A percentile compares a stretch with the other conserved stretches of the same genome.
These are phyloP conservation scores for Diaporthe australafricana DNA, from an alignment of 2,329 filamentous ascomycete species.

Conservation along the genomic window DNA sequence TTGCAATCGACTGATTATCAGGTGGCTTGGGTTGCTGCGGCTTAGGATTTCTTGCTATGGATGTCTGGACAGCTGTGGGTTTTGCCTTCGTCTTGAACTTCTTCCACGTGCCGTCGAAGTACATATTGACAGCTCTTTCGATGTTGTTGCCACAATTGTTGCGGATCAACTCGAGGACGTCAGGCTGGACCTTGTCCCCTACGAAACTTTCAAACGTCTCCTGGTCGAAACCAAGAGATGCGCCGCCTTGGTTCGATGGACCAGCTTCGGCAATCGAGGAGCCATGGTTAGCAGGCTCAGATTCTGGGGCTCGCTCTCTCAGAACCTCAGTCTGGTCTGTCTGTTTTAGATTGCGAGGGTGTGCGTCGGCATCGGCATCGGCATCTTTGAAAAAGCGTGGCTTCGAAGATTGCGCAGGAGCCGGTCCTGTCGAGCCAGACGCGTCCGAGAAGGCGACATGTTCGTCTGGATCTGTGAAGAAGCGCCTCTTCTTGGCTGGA, in stretches of 20 bases:
- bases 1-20: not conserved
- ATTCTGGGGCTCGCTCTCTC: slow-evolving; percentile 31
- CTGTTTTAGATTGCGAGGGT: not conserved
- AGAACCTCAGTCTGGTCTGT: not conserved
- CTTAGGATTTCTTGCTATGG: slow-evolving; percentile 34
- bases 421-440: slow-evolving; percentile 9
- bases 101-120: slow-evolving; percentile 77
- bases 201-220: slow-evolving; percentile 70
- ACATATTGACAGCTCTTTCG: slow-evolving; percentile 75
- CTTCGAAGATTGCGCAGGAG: not conserved
- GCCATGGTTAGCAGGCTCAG: slow-evolving; percentile 40
- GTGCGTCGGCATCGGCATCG: slow-evolving; percentile 40
- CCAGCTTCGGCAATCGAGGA: slow-evolving; percentile 25
- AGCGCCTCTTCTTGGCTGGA: slow-evolving; percentile 38
- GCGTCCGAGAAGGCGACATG: slow-evolving; percentile 24
- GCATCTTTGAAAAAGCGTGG: slow-evolving; percentile 42
- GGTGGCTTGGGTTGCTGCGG: slow-evolving; percentile 26
- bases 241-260: slow-evolving; percentile 41
- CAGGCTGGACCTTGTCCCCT: slow-evolving; percentile 64
- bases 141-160: slow-evolving; percentile 67
- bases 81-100: slow-evolving; percentile 52
- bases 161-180: slow-evolving; percentile 63
- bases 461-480: slow-evolving; percentile 41
- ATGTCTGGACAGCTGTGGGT: slow-evolving; percentile 1
- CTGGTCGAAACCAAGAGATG: slow-evolving; percentile 62